phyloP scores from a whole-genome alignment of 306 rosid species.

The Delonix regia region DNA sequence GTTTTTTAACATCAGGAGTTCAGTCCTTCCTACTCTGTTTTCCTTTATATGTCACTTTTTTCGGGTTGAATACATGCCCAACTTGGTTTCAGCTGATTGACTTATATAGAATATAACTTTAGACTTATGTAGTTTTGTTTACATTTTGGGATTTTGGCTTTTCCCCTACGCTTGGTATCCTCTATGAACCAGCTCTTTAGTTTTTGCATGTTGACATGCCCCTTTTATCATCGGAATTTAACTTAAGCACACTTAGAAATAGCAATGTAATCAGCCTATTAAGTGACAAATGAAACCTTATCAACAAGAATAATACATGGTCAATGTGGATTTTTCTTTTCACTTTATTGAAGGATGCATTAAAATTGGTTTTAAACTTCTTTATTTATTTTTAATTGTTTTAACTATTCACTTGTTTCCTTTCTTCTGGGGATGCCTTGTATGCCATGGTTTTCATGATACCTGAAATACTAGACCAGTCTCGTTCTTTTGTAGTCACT shows the following conservation, averaged over 20 bases:
- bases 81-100: conserved; percentile 15
- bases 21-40: conserved; percentile 12
- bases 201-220: background rate
- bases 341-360: background rate
- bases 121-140: background rate
- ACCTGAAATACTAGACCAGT: too few species aligned
- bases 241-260: background rate
- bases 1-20: background rate
- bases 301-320: background rate
- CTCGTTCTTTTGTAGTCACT: too few species aligned
- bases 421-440: too few species aligned
- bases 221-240: background rate
- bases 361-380: background rate
- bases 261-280: background rate
- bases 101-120: background rate
- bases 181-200: background rate
- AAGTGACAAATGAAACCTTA: background rate
- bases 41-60: background rate
- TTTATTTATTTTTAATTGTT: background rate
- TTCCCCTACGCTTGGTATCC: background rate
- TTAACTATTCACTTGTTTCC: too few species aligned
- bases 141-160: background rate
- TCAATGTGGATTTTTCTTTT: background rate
- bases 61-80: background rate
- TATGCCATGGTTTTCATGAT: too few species aligned